Evolutionary conservation across 495 filamentous ascomycete genomes (phyloP).

Genomic region (Aspergillus egyptiacus): DNA sequence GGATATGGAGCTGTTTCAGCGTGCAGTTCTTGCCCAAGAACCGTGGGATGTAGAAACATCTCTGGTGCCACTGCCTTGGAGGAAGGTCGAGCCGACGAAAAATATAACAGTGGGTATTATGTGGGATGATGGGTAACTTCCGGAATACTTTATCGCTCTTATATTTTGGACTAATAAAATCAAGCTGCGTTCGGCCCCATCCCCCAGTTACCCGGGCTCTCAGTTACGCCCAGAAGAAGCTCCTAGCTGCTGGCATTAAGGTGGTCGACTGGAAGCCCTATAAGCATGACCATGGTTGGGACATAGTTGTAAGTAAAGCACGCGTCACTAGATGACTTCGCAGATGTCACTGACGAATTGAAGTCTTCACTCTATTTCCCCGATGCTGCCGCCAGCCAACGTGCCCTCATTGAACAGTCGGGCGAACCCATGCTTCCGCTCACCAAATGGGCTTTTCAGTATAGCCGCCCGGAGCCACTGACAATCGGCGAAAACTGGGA

Average conservation of each 20-base stretch:
- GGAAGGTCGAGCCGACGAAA: slow-evolving; percentile 27
- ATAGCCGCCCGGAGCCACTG: slow-evolving; percentile 40
- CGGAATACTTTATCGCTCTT: not conserved
- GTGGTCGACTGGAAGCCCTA: slow-evolving; percentile 63
- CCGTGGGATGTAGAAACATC: slow-evolving; percentile 59
- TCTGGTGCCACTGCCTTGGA: slow-evolving; percentile 57
- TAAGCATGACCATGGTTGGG: slow-evolving; percentile 55
- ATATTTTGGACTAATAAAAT: not conserved
- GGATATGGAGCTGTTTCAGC: slow-evolving; percentile 61
- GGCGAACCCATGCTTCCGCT: slow-evolving; percentile 55
- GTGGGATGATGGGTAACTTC: slow-evolving; percentile 57
- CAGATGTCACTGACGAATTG: slow-evolving; percentile 4
- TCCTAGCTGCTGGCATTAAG: slow-evolving; percentile 47
- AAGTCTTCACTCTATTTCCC: slow-evolving; percentile 50
- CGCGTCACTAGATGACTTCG: not conserved
- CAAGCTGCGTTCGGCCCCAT: slow-evolving; percentile 49
- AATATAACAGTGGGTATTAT: slow-evolving; percentile 62
- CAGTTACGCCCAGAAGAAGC: slow-evolving; percentile 46
- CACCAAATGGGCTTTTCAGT: slow-evolving; percentile 50
- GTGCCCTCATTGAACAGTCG: slow-evolving; percentile 37
- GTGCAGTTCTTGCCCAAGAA: slow-evolving; percentile 49
- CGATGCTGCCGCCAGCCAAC: slow-evolving; percentile 45
- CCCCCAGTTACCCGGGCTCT: slow-evolving; percentile 62
- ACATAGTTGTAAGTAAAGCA: slow-evolving; percentile 41
- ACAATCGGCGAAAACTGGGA: slow-evolving; percentile 39